These are phyloP conservation scores for Anastatica hierochuntica DNA, from an alignment of 345 rosid genomes.

Conservation along the genomic window DNA sequence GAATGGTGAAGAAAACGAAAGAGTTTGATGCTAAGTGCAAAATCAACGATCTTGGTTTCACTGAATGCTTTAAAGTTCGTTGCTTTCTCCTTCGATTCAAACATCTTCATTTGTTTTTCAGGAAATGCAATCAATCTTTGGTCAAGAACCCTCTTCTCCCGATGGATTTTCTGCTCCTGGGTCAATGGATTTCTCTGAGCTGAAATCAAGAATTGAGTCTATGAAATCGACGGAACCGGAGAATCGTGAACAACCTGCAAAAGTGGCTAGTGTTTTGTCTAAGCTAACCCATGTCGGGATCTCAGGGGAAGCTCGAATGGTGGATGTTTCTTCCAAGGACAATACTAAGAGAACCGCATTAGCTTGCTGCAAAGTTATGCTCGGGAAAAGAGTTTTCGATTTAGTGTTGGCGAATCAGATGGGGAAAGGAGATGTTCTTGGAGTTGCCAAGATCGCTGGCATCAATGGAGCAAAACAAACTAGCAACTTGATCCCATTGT, in stretches of 20 bases:
- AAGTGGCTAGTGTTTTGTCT: conserved; percentile 11
- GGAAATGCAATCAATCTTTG: conserved; percentile 85
- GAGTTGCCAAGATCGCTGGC: conserved; percentile 86
- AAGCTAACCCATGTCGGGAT: conserved; percentile 52
- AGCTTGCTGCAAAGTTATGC: conserved; percentile 66
- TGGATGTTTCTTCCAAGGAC: conserved; percentile 78
- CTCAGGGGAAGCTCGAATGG: conserved; percentile 83
- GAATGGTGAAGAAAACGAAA: not conserved
- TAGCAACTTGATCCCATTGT: conserved; percentile 69
- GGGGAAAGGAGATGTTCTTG: conserved; percentile 93
- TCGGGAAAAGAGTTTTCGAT: conserved; percentile 65
- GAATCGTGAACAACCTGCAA: conserved; percentile 16
- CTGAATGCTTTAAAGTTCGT: not conserved
- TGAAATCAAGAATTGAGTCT: conserved; percentile 24
- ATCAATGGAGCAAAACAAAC: conserved; percentile 85
- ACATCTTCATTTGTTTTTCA: conserved; percentile 18
- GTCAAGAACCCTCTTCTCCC: conserved; percentile 53
- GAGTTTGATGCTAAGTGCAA: not conserved
- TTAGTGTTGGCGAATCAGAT: conserved; percentile 71
- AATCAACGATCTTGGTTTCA: not conserved
- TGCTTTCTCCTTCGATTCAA: not conserved
- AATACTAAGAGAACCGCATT: conserved; percentile 54
- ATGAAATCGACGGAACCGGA: conserved; percentile 12
- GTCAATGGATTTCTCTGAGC: conserved; percentile 10
- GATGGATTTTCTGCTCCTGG: conserved; percentile 35